Evolutionary conservation across 495 filamentous ascomycete species (phyloP).

Genomic region (Hypoxylon lienhwacheense): DNA sequence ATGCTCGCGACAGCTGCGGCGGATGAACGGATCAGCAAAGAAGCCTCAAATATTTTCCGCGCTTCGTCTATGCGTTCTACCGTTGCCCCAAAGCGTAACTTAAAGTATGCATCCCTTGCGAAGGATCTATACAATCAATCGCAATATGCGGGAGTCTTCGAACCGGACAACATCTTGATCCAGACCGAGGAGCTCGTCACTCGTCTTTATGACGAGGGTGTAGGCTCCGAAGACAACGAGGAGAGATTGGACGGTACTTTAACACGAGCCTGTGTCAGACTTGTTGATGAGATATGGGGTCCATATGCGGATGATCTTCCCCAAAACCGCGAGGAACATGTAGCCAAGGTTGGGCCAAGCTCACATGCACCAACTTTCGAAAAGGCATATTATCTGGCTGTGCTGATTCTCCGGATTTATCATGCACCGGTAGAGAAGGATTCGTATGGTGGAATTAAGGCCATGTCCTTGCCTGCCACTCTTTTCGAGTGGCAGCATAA

Average conservation of each 20-base stretch:
- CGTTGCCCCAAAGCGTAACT: slow-evolving; percentile 38
- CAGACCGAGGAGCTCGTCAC: slow-evolving; percentile 57
- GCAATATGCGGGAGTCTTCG: slow-evolving; percentile 47
- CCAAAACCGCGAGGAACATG: slow-evolving; percentile 53
- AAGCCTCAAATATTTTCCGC: slow-evolving; percentile 50
- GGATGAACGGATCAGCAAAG: slow-evolving; percentile 47
- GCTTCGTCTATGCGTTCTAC: slow-evolving; percentile 47
- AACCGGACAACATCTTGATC: slow-evolving; percentile 58
- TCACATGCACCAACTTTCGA: slow-evolving; percentile 58
- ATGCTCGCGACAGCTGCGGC: slow-evolving; percentile 52
- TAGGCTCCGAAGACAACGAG: slow-evolving; percentile 55
- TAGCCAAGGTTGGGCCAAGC: slow-evolving; percentile 64
- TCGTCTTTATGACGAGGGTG: slow-evolving; percentile 59
- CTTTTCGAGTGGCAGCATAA: slow-evolving; percentile 77
- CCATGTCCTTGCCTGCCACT: slow-evolving; percentile 65
- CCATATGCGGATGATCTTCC: slow-evolving; percentile 50
- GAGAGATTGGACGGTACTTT: slow-evolving; percentile 58
- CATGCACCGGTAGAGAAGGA: slow-evolving; percentile 59
- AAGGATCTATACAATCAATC: slow-evolving; percentile 54
- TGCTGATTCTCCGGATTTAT: slow-evolving; percentile 71
- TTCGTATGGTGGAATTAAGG: slow-evolving; percentile 40
- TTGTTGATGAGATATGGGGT: slow-evolving; percentile 61
- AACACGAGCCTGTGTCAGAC: slow-evolving; percentile 55
- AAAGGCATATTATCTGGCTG: slow-evolving; percentile 74
- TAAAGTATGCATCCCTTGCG: slow-evolving; percentile 52